Evolutionary conservation across 768 basidiomycete genomes (phyloP).

Genomic region (Tricholoma bakamatsutake): DNA sequence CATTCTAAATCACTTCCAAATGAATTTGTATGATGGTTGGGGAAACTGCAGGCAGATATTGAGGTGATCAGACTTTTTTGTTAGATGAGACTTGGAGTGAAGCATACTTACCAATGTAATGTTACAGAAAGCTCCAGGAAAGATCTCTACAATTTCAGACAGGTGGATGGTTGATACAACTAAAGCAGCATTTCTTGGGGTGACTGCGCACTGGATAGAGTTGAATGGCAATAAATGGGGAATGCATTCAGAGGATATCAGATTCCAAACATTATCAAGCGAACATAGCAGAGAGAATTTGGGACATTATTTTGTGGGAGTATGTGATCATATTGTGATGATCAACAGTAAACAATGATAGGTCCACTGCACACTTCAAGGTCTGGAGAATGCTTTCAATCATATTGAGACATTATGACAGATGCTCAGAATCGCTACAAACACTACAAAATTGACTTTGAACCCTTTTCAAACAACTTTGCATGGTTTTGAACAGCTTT

Average conservation of each 20-base stretch:
- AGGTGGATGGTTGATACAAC: slow-evolving; percentile 15
- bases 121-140: background rate
- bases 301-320: background rate
- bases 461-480: too few species aligned
- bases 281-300: background rate
- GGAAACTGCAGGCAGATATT: slow-evolving; percentile 11
- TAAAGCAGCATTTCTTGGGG: slow-evolving; percentile 8
- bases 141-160: slow-evolving; percentile 11
- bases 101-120: background rate
- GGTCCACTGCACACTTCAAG: too few species aligned
- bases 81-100: background rate
- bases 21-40: slow-evolving; percentile 5
- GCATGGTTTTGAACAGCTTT: too few species aligned
- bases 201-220: slow-evolving; percentile 20
- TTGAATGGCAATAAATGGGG: slow-evolving; percentile 1
- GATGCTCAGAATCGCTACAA: too few species aligned
- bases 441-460: too few species aligned
- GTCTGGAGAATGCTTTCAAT: too few species aligned
- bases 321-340: background rate
- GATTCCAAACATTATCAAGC: background rate
- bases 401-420: too few species aligned
- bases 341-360: background rate
- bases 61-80: background rate
- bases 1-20: slow-evolving; percentile 12
- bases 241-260: background rate